Evolutionary conservation across 2,329 filamentous ascomycete genomes (phyloP).

Genomic region (Cladophialophora exuberans): DNA sequence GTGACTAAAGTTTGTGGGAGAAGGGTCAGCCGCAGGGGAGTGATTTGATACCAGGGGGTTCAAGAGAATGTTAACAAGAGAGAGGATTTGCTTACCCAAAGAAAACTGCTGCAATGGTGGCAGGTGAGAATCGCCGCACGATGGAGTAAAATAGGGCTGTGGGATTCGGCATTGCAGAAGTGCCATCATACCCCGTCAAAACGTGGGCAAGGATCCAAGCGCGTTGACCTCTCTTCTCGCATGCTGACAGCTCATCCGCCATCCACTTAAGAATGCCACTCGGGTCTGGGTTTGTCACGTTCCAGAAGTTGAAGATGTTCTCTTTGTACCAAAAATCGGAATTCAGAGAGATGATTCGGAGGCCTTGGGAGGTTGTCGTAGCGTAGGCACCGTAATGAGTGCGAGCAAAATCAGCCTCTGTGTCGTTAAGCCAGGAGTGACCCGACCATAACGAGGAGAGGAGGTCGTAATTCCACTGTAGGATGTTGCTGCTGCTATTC

Average conservation of each 20-base stretch:
- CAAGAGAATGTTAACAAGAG: too few relatives aligned
- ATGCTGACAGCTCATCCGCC: conserved; percentile 32
- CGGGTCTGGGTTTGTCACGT: conserved; percentile 34
- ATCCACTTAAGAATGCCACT: conserved; percentile 33
- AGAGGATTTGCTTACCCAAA: conserved; percentile 20
- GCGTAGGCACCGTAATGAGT: conserved; percentile 35
- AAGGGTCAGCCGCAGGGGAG: too few relatives aligned
- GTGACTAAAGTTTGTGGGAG: conserved; percentile 23
- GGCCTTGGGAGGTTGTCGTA: conserved; percentile 34
- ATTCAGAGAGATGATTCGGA: conserved; percentile 36
- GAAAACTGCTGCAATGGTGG: conserved; percentile 32
- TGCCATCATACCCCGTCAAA: conserved; percentile 33
- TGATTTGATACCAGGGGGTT: too few relatives aligned
- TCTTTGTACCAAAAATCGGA: conserved; percentile 37
- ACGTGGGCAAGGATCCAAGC: conserved; percentile 38
- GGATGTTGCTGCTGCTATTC: conserved; percentile 25
- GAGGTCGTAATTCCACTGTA: conserved; percentile 36
- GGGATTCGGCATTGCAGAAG: conserved; percentile 31
- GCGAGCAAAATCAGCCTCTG: conserved; percentile 30
- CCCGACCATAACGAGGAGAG: conserved; percentile 32
- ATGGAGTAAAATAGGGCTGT: conserved; percentile 36
- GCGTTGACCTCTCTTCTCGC: conserved; percentile 32
- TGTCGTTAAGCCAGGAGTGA: conserved; percentile 35
- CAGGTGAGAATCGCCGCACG: conserved; percentile 32
- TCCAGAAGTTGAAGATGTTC: conserved; percentile 36